Evolutionary conservation across 2,329 filamentous ascomycete species (phyloP), one percentile per base, ranked within the genome.

Genomic region (Coniochaeta sp.): DNA sequence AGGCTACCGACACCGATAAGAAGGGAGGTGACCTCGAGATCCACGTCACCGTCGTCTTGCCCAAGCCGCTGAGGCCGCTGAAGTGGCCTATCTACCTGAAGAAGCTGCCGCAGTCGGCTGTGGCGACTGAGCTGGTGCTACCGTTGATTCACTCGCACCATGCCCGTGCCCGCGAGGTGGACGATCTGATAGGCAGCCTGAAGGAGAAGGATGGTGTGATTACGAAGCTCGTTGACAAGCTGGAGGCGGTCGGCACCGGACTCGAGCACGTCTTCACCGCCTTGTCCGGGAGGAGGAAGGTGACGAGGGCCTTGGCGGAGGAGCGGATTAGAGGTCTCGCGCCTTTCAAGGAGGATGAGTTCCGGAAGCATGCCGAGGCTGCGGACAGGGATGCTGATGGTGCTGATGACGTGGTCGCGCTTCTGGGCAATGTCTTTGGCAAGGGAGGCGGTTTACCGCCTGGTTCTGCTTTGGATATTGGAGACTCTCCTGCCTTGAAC

Each of bases 41-140:
- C 32, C 72, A 75, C 35, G 70, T 86, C 26, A 82, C 73, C 3
- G 82, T 81, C 52, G 67, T 76, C 8, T 72, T 92, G 12, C 83
- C 85, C 1, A 66, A 71, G n/a, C 82, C 82, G 1, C 71, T 91
- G 27, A 71, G 75, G 47, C 75, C 81, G 5, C 70, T 92, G 31
- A 70, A 71, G 54, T 92, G 89, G 88, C 76, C 76, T 0, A 73
- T 91, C 52, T 67, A 75, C 47, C 67, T 92, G 16, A 64, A 62
- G 26, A 78, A 73, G 55, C 67, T 66, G 18, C 65, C 72, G 1
- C 59, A 71, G 8, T 68, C 70, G 16, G 64, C 67, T 12, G 61
- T 80, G 4, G 68, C 76, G 8, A 71, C 72, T 1, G 69, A 74
- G 52, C 68, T 83, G 31, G 72, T 81, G 12, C 61, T 81, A 28